Percentiles rank a stretch among this genome's conserved stretches.
These are phyloP conservation scores for Claviceps maximensis DNA, from an alignment of 2,329 filamentous ascomycete species.

Conservation along the genomic window DNA sequence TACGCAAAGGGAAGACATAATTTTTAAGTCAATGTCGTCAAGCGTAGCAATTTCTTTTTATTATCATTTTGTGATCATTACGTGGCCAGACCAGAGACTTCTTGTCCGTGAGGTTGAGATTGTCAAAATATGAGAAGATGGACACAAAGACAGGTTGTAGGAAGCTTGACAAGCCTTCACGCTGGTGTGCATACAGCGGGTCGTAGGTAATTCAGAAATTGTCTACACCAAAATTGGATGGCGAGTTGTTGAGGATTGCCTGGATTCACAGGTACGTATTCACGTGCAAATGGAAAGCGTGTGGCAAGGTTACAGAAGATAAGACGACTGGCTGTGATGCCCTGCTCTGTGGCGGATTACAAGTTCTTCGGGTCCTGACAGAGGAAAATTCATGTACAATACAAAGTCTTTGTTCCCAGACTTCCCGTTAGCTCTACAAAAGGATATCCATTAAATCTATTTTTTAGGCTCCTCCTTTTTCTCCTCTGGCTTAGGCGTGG, in stretches of 20 bases:
- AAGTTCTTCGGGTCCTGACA: slow-evolving; percentile 2
- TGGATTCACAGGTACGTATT: too few relatives aligned
- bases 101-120: too few relatives aligned
- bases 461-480: slow-evolving; percentile 89
- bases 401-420: background rate
- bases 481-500: slow-evolving; percentile 88
- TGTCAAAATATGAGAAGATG: background rate
- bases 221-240: too few relatives aligned
- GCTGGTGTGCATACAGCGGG: background rate
- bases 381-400: slow-evolving; percentile 7
- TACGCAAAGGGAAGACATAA: slow-evolving; percentile 1
- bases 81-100: background rate
- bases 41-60: background rate
- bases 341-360: background rate
- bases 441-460: slow-evolving; percentile 31
- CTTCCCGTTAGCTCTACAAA: background rate
- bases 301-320: background rate
- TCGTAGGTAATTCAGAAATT: too few relatives aligned
- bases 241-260: too few relatives aligned
- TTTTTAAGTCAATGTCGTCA: background rate
- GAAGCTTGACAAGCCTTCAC: background rate
- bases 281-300: background rate
- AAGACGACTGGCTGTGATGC: background rate
- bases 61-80: background rate
- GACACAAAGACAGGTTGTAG: background rate